Evolutionary conservation across 805 yeast genomes (phyloP), one percentile per base, ranked within the genome.

Genomic region (Lipomyces yamanashiensis): DNA sequence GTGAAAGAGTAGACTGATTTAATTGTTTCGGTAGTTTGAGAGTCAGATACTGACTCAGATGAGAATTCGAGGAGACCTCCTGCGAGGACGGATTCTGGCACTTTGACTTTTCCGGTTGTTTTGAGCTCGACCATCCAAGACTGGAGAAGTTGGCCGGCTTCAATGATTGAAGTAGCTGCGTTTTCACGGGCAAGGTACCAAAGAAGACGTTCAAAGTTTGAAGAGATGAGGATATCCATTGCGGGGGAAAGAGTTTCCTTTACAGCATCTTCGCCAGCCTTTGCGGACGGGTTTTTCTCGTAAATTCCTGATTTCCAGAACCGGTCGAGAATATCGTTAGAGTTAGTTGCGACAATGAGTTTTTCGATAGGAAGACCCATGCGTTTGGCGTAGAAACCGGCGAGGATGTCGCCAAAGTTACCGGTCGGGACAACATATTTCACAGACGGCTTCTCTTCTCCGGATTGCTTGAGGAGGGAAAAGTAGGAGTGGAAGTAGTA

Each of bases 351-450:
- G 72, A 95, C 90, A 72, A 92, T 88, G 71, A 95, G 83, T 73
- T 87, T 85, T 68, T 88, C 92, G 54, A 88, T 82, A 58, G 98
- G 98, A 69, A 95, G 82, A 44, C 99, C 99, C 98, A 95, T 92
- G 76, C 88, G 84, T 75, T 87, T 85, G 57, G 99, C 98, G 75
- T 85, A 95, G 78, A 87, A 95, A 64, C 99, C 99, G 36, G 99
- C 99, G 62, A 95, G 84, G 65, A 95, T 92, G 76, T 95, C 99
- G 76, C 99, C 99, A 77, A 95, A 95, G 83, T 95, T 95, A 74
- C 99, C 99, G 63, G 96, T 89, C 70, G 99, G 99, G 52, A 95
- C 99, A 51, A 95, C 96, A 74, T 85, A 95, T 71, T 90, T 88
- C 62, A 90, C 85, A 71, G 84, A 84, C 36, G 76, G 78, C 40